These are phyloP conservation scores for Aspergillus pseudoviridinutans DNA, from an alignment of 2,329 filamentous ascomycete genomes.

Conservation along the genomic window DNA sequence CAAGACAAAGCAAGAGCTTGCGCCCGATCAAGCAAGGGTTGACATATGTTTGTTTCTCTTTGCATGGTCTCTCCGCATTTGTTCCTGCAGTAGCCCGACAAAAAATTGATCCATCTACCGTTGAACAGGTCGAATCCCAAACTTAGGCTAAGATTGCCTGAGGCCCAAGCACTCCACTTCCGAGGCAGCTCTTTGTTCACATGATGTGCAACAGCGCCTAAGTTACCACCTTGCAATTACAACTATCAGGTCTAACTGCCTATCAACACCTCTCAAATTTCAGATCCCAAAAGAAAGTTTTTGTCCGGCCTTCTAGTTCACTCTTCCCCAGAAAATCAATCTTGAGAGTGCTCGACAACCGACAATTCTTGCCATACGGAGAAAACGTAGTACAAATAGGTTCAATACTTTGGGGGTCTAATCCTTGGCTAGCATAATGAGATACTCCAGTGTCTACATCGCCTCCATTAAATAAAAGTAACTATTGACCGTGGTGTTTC, in stretches of 20 bases:
- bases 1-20: not conserved
- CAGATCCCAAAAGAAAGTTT: not conserved
- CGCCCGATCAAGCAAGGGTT: not conserved
- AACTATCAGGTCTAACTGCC: not conserved
- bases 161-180: not conserved
- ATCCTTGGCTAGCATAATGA: not conserved
- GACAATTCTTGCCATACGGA: not conserved
- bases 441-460: not conserved
- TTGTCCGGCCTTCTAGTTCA: not conserved
- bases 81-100: conserved; percentile 37
- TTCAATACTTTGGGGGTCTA: not conserved
- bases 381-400: not conserved
- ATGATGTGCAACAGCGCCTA: not conserved
- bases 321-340: not conserved
- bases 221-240: too few relatives aligned
- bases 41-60: not conserved
- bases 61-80: conserved; percentile 20
- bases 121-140: conserved; percentile 20
- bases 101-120: conserved; percentile 17
- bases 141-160: not conserved
- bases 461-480: not conserved
- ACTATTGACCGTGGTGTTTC: not conserved
- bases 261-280: not conserved
- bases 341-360: not conserved
- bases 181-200: not conserved